These are phyloP conservation scores for Xylaria longipes DNA, from an alignment of 495 filamentous ascomycete species.

Conservation along the genomic window DNA sequence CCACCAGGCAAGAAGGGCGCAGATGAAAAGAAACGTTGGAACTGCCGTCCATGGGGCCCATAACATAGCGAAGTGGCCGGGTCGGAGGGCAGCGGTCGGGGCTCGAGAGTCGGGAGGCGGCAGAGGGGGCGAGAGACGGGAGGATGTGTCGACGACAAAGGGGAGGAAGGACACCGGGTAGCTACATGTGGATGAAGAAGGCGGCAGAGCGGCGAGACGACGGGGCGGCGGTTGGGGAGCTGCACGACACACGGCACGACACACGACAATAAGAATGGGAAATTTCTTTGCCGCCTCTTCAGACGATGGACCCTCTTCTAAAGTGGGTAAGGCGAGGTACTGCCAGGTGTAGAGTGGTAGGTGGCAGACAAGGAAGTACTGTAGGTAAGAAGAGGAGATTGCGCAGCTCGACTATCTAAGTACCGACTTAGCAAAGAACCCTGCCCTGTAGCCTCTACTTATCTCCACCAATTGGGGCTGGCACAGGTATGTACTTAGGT, in stretches of 20 bases:
- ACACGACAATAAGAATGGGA: conserved; percentile 4
- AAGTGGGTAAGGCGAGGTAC: conserved; percentile 5
- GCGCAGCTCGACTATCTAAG: neutral
- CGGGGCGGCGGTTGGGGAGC: neutral
- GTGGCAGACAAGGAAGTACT: neutral
- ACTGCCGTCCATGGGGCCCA: conserved; percentile 57
- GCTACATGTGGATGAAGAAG: conserved; percentile 19
- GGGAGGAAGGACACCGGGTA: conserved; percentile 1
- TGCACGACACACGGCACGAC: neutral
- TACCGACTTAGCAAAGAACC: neutral
- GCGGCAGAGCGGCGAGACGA: neutral
- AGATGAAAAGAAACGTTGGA: conserved; percentile 56
- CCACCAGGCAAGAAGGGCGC: conserved; percentile 57
- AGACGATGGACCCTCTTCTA: conserved; percentile 15
- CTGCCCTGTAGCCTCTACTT: neutral
- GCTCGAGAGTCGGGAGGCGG: neutral
- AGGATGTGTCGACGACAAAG: conserved; percentile 12
- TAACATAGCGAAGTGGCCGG: conserved; percentile 55
- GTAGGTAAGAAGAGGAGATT: neutral
- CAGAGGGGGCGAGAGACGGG: neutral
- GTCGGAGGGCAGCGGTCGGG: conserved; percentile 16
- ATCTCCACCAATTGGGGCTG: too few species aligned
- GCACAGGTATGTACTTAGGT: too few species aligned
- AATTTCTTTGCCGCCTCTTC: conserved; percentile 16
- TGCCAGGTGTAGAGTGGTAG: neutral